Evolutionary conservation across 495 filamentous ascomycete species (phyloP).

Genomic region (Podospora didyma): DNA sequence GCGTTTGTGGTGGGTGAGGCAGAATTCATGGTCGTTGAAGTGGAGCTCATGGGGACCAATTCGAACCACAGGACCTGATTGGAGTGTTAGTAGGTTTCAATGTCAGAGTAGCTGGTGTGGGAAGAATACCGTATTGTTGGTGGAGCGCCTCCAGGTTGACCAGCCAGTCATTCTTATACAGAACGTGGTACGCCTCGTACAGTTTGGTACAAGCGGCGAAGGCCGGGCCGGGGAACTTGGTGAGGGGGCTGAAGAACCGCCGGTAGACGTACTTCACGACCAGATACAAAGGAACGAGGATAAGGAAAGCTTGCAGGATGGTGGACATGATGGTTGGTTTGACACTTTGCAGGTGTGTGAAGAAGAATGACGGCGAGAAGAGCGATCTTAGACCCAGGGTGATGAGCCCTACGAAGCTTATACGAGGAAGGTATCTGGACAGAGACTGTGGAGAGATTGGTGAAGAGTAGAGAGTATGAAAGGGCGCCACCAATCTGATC

Average conservation of each 20-base stretch:
- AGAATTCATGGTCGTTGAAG: conserved; percentile 6
- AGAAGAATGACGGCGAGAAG: too few species aligned
- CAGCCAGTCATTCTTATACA: conserved; percentile 4
- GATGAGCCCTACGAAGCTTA: too few species aligned
- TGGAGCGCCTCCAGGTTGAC: background rate
- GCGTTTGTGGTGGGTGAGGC: background rate
- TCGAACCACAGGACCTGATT: conserved; percentile 2
- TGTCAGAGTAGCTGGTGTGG: background rate
- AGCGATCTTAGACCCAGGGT: too few species aligned
- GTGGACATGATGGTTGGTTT: background rate
- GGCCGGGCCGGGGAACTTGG: conserved; percentile 1
- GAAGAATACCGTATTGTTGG: background rate
- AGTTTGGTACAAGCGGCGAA: conserved; percentile 4
- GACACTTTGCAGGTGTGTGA: background rate
- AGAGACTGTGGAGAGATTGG: too few species aligned
- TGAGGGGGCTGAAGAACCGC: background rate
- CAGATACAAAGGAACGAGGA: background rate
- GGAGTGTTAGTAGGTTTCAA: background rate
- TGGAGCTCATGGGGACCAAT: conserved; percentile 4
- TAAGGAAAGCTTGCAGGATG: background rate
- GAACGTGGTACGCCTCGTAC: background rate
- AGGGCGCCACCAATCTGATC: too few species aligned
- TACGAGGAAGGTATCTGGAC: too few species aligned
- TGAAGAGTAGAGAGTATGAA: too few species aligned
- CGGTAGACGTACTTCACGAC: background rate